phyloP scores from a whole-genome alignment of 2,329 filamentous ascomycete genomes.

The Alternaria brassicae region DNA sequence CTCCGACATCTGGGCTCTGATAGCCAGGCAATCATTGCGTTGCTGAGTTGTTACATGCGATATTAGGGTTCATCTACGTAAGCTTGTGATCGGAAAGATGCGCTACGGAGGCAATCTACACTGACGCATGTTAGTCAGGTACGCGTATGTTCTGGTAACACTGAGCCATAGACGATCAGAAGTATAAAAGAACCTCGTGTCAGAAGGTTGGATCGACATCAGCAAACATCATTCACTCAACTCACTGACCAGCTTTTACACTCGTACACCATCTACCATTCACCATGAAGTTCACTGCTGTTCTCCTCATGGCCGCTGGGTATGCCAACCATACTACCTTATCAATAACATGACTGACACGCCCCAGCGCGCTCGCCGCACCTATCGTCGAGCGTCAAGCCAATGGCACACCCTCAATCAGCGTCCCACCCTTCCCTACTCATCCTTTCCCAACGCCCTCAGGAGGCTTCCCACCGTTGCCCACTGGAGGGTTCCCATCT shows the following conservation, averaged over 20 bases:
- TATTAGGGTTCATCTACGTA: conserved; percentile 19
- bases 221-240: neutral
- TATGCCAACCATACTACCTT: neutral
- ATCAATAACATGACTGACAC: conserved; percentile 1
- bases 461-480: conserved; percentile 1
- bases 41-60: neutral
- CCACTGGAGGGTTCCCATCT: conserved; percentile 6
- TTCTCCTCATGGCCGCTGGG: conserved; percentile 20
- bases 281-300: conserved; percentile 18
- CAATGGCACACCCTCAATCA: neutral
- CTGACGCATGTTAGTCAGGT: neutral
- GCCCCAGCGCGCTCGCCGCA: conserved; percentile 19
- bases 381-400: conserved; percentile 15
- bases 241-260: neutral
- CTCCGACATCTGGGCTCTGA: conserved; percentile 1
- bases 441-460: conserved; percentile 2
- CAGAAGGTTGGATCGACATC: neutral
- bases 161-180: neutral
- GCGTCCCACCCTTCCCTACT: conserved; percentile 3
- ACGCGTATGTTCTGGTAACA: neutral
- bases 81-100: neutral
- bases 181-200: conserved; percentile 2
- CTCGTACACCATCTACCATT: neutral
- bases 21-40: neutral
- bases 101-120: neutral